Percentiles rank a stretch among this genome's conserved stretches.
Conservation (phyloP, 768 basidiomycete genomes). For the Pisolithus orientalis region DNA sequence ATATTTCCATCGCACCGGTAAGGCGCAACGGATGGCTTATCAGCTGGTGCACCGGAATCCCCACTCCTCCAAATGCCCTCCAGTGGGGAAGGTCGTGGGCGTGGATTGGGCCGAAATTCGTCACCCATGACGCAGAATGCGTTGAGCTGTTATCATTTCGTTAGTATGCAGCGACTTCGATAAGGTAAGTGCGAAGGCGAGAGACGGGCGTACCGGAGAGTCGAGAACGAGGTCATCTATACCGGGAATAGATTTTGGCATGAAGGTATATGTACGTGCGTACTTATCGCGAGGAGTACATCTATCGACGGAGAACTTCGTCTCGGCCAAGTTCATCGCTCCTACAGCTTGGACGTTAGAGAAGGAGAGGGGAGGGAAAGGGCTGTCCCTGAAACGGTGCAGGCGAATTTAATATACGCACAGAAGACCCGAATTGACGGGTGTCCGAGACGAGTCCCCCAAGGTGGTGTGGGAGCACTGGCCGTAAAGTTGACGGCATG, state of each 20-base stretch:
- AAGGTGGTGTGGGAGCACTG: background rate
- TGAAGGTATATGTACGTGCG: slow-evolving; percentile 23
- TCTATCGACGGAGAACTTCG: slow-evolving; percentile 26
- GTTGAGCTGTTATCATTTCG: slow-evolving; percentile 12
- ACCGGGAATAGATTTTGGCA: slow-evolving; percentile 28
- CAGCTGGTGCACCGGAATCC: too few species aligned
- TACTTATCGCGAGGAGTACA: slow-evolving; percentile 24
- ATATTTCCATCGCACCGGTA: background rate
- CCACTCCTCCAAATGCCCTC: background rate
- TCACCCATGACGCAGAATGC: slow-evolving; percentile 17
- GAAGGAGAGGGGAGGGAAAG: background rate
- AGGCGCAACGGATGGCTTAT: background rate
- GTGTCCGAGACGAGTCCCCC: background rate
- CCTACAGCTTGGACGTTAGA: background rate
- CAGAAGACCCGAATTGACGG: background rate
- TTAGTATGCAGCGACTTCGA: background rate
- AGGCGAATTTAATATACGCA: background rate
- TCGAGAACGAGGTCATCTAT: slow-evolving; percentile 25
- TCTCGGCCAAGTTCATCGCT: slow-evolving; percentile 27
- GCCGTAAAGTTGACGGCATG: background rate
- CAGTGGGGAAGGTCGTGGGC: slow-evolving; percentile 10
- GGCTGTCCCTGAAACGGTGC: background rate
- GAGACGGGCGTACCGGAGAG: slow-evolving; percentile 17
- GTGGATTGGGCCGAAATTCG: slow-evolving; percentile 6
- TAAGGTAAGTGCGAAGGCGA: background rate